phyloP scores from a whole-genome alignment of 345 rosid species.

The Boechera retrofracta region DNA sequence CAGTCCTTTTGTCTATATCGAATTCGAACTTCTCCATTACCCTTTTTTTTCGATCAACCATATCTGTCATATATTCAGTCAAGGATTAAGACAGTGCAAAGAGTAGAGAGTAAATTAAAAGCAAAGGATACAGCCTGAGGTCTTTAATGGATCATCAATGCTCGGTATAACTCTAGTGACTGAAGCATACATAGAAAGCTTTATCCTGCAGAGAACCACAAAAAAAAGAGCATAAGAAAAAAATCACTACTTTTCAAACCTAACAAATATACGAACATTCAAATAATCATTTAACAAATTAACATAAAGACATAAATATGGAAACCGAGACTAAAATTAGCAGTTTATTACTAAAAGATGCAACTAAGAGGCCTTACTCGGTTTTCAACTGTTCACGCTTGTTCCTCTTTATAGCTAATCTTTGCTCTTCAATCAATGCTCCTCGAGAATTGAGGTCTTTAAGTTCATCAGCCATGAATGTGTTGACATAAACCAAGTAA shows the following conservation, averaged over 20 bases:
- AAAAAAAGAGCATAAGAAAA: not conserved
- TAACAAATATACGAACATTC: not conserved
- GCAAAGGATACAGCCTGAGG: constrained; percentile 73
- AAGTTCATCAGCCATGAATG: constrained; percentile 51
- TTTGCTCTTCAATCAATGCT: constrained; percentile 55
- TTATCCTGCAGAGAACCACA: constrained; percentile 60
- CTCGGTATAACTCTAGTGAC: constrained; percentile 70
- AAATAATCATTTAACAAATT: not conserved
- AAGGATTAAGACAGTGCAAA: constrained; percentile 44
- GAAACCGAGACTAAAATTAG: not conserved
- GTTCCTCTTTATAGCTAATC: constrained; percentile 49
- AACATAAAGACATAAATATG: not conserved
- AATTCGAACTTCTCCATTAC: constrained; percentile 60
- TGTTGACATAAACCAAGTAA: constrained; percentile 39
- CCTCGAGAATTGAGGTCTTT: constrained; percentile 52
- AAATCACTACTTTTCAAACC: not conserved
- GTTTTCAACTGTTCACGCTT: constrained; percentile 54
- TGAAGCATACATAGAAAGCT: constrained; percentile 80
- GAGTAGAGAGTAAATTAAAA: not conserved
- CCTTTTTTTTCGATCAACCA: constrained; percentile 63
- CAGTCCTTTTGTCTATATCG: constrained; percentile 46
- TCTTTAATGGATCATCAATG: constrained; percentile 57
- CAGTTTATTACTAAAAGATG: not conserved
- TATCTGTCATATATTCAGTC: constrained; percentile 52
- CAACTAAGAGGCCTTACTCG: constrained; percentile 51